Conservation (phyloP, 2,329 filamentous ascomycete genomes). For the Sporothrix phasma region DNA sequence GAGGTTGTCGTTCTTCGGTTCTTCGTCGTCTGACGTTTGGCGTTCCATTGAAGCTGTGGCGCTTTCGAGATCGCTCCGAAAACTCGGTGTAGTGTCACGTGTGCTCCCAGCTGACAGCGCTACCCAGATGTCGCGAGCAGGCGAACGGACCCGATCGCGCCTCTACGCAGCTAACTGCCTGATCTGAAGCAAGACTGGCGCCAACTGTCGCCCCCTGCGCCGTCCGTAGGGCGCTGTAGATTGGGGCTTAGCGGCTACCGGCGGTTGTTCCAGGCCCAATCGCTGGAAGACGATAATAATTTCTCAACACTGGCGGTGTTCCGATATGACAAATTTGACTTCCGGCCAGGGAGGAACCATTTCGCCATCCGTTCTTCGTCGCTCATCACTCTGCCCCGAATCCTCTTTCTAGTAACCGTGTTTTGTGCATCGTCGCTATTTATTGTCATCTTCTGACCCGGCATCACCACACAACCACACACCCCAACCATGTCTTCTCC, state of each 20-base stretch:
- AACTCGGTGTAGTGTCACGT: neutral
- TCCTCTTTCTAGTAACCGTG: neutral
- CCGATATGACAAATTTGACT: constrained; percentile 10
- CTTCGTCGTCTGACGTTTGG: neutral
- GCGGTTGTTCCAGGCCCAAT: constrained; percentile 6
- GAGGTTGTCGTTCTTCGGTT: neutral
- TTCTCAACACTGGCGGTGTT: neutral
- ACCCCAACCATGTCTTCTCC: constrained; percentile 8
- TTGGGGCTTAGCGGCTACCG: constrained; percentile 7
- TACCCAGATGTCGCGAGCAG: neutral
- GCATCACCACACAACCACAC: neutral
- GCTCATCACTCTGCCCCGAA: neutral
- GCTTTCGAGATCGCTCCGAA: neutral
- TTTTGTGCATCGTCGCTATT: neutral
- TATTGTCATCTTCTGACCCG: neutral
- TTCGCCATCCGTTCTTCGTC: neutral
- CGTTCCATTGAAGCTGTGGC: neutral
- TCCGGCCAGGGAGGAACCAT: neutral
- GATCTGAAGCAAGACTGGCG: no score
- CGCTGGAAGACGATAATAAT: neutral
- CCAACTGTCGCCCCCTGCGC: neutral
- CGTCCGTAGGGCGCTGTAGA: neutral
- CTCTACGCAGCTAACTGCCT: neutral
- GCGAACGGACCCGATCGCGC: neutral
- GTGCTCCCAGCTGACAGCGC: neutral